Base-by-base conservation (phyloP, 148 eudicot species). In the Vaccinium vitisidaea region DNA sequence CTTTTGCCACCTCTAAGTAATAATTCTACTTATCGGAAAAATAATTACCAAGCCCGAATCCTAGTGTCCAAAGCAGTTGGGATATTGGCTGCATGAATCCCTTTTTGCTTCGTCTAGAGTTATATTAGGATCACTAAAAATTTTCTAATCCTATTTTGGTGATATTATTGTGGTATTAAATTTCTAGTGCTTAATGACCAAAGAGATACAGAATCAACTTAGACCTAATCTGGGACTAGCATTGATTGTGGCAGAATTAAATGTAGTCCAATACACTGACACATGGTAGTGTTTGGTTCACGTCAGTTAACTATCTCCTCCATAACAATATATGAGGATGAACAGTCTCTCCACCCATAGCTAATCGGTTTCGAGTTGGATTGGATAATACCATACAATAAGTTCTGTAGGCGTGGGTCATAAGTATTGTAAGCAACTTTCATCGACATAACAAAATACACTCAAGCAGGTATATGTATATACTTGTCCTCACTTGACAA, bases 31-130 rank as follows among this genome's bases (percentile, higher is more conserved):
- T 67, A 12, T 27, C 32, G 23, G 14, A n/a, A 65, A 65, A 27
- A 59, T 59, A 23, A 65, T 65, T 65, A 65, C 71, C 71, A 23
- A 65, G 23, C 11, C 32, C 25, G 6, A 59, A 21, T 23, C 14
- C 71, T 65, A n/a, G 71, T 65, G 71, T 65, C 71, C 71, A 65
- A 65, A 65, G 27, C 71, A 65, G 23, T 65, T 65, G 71, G 14
- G 5, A 19, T 43, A 43, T 65, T 23, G 14, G 71, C 25, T 65
- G 9, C 27, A 9, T n/a, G 71, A 65, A 23, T 65, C 71, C 71
- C 71, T 65, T 65, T 65, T 65, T 65, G 71, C 71, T 65, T 61
- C 5, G 6, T 65, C 14, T 23, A 65, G 30, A 4, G 71, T 27
- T 65, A 65, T 65, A 65, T 65, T 23, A 25, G 23, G 32, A 63